Evolutionary conservation across 805 yeast genomes (phyloP).

Genomic region (Torulaspora delbrueckii): DNA sequence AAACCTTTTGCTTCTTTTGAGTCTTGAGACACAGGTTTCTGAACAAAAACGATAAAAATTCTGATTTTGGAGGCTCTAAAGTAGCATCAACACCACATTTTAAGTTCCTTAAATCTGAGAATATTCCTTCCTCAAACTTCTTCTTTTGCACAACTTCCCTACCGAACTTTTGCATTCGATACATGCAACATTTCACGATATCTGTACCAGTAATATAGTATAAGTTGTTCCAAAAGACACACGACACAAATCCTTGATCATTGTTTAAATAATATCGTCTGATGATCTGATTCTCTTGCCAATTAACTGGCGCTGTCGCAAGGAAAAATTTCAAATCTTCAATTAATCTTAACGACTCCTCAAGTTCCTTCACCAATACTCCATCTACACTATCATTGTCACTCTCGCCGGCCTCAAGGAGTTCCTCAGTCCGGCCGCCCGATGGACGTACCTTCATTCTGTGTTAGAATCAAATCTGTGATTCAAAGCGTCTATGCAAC

Average conservation of each 20-base stretch:
- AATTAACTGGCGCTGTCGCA: conserved; percentile 90
- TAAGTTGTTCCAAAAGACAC: conserved; percentile 87
- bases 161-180: conserved; percentile 86
- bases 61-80: conserved; percentile 80
- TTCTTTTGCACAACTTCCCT: conserved; percentile 78
- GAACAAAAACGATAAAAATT: conserved; percentile 75
- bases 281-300: conserved; percentile 85
- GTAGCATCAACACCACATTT: conserved; percentile 86
- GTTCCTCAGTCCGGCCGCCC: conserved; percentile 20
- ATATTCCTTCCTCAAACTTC: conserved; percentile 94
- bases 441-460: conserved; percentile 13
- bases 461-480: neutral
- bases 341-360: conserved; percentile 56
- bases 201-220: conserved; percentile 94
- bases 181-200: conserved; percentile 86
- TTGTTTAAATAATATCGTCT: conserved; percentile 79
- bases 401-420: conserved; percentile 13
- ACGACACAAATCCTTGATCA: conserved; percentile 87
- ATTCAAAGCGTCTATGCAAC: neutral
- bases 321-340: conserved; percentile 81
- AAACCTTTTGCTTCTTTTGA: conserved; percentile 94
- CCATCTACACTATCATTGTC: conserved; percentile 3
- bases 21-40: conserved; percentile 85
- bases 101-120: conserved; percentile 80
- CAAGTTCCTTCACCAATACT: conserved; percentile 20